These are phyloP conservation scores for Phytophthora aleatoria DNA, from an alignment of 352 stramenopile species.

Conservation along the genomic window DNA sequence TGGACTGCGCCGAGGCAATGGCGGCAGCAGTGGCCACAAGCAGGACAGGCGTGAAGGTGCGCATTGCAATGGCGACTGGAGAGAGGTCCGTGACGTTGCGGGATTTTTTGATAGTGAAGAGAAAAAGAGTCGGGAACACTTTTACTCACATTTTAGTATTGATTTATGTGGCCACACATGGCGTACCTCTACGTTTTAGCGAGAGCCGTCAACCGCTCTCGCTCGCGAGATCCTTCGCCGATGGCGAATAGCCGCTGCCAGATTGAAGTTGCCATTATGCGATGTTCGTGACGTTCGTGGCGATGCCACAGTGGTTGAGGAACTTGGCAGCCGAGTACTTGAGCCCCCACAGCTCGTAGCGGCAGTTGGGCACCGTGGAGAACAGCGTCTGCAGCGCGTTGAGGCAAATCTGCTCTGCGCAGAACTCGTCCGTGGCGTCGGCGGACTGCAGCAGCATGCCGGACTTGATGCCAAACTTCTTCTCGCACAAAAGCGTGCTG, in stretches of 20 bases:
- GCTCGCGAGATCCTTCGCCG: no score
- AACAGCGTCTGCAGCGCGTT: constrained; percentile 51
- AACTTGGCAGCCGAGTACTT: constrained; percentile 35
- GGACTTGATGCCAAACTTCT: constrained; percentile 33
- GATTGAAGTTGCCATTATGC: not conserved
- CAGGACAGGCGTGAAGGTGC: constrained; percentile 22
- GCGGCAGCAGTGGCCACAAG: constrained; percentile 24
- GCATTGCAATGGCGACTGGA: constrained; percentile 14
- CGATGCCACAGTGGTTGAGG: constrained; percentile 51
- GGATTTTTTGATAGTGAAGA: constrained; percentile 16
- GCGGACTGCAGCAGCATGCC: constrained; percentile 48
- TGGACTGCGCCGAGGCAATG: constrained; percentile 26
- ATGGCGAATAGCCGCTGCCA: no score
- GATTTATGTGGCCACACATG: constrained; percentile 7
- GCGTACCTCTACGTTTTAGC: constrained; percentile 8
- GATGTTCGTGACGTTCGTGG: constrained; percentile 35
- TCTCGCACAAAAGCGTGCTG: constrained; percentile 53
- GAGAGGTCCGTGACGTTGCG: not conserved
- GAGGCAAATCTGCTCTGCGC: constrained; percentile 41
- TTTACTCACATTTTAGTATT: constrained; percentile 9
- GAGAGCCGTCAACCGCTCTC: not conserved
- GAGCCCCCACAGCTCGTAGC: constrained; percentile 49
- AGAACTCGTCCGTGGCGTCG: constrained; percentile 38
- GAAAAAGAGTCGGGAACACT: constrained; percentile 13
- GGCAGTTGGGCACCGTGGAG: constrained; percentile 53